Evolutionary conservation across 129 eudicot species (phyloP).

Genomic region (Helianthus tuberosus): DNA sequence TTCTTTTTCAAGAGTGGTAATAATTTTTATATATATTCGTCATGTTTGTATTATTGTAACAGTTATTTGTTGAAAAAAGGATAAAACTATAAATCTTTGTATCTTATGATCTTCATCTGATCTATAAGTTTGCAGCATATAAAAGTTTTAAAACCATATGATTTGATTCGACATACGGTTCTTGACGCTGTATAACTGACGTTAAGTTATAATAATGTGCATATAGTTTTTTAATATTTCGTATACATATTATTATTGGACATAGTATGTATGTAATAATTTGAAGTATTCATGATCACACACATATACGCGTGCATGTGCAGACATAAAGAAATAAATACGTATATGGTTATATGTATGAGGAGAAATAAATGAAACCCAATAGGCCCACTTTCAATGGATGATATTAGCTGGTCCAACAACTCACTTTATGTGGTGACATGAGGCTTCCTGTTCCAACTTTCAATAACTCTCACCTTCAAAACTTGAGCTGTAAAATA

Average conservation of each 20-base stretch:
- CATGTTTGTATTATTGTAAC: neutral
- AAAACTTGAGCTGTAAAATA: neutral
- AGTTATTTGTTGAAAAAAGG: too few species aligned
- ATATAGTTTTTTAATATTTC: too few species aligned
- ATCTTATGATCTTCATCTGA: neutral
- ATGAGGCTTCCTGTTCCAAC: conserved; percentile 9
- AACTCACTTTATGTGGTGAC: conserved; percentile 5
- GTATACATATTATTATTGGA: neutral
- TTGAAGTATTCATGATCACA: neutral
- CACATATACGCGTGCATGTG: neutral
- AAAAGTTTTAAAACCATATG: too few species aligned
- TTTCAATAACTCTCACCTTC: neutral
- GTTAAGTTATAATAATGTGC: too few species aligned
- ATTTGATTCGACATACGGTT: too few species aligned
- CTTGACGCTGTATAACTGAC: too few species aligned
- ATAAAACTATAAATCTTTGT: neutral
- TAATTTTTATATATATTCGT: neutral
- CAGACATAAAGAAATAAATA: neutral
- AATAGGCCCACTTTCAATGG: conserved; percentile 7
- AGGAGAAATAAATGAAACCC: neutral
- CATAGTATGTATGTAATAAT: neutral
- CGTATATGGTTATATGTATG: neutral
- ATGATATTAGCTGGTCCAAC: neutral
- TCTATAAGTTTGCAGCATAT: neutral
- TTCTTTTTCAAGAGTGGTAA: neutral